Conservation (phyloP, 768 basidiomycete species). For the Boletus huronensis region DNA sequence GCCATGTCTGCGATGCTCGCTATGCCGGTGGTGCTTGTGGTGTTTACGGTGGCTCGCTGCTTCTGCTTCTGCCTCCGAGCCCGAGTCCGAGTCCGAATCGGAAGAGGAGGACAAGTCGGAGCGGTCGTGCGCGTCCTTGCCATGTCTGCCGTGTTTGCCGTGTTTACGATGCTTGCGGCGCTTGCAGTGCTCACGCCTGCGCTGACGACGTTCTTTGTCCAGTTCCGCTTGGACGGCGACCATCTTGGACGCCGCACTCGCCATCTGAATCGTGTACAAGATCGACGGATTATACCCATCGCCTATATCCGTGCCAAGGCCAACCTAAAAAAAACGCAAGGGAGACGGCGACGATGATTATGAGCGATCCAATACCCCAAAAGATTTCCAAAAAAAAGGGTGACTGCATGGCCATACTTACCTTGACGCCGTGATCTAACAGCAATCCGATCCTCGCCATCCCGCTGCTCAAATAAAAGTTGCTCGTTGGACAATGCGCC, state of each 20-base stretch:
- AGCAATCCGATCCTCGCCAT: slow-evolving; percentile 71
- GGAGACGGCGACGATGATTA: not conserved
- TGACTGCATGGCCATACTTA: slow-evolving; percentile 17
- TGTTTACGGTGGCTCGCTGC: not conserved
- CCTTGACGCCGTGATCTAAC: slow-evolving; percentile 83
- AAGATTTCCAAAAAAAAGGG: not conserved
- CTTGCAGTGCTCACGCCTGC: not conserved
- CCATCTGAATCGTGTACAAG: slow-evolving; percentile 67
- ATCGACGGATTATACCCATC: slow-evolving; percentile 84
- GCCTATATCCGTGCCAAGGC: slow-evolving; percentile 86
- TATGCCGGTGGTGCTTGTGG: not conserved
- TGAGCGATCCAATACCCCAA: not conserved
- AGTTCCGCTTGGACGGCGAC: slow-evolving; percentile 44
- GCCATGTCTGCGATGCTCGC: not conserved
- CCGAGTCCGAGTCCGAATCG: not conserved
- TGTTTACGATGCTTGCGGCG: not conserved
- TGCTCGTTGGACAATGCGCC: slow-evolving; percentile 91
- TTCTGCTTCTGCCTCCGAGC: not conserved
- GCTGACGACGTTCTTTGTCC: slow-evolving; percentile 9
- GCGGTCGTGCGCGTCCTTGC: not conserved
- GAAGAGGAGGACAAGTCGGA: not conserved
- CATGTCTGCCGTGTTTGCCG: not conserved
- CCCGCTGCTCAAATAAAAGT: slow-evolving; percentile 86
- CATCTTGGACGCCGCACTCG: slow-evolving; percentile 77
- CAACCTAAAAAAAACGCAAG: slow-evolving; percentile 52